These are phyloP conservation scores for Wallacemonas sp. DNA, from an alignment of 208 protist species.

Conservation along the genomic window DNA sequence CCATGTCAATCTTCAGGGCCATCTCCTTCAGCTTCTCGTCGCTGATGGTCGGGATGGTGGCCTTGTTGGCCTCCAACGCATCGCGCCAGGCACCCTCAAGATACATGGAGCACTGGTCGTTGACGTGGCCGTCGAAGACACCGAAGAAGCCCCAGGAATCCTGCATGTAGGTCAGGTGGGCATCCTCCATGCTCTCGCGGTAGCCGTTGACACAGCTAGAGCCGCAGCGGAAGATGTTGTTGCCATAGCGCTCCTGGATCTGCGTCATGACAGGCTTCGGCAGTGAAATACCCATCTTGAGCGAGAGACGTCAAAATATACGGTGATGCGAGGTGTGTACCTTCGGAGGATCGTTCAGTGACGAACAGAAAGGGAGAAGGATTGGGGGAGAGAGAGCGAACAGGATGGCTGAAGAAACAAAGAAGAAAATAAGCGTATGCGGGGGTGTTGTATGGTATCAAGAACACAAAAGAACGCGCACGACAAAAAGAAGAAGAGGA, in stretches of 20 bases:
- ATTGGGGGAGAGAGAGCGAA: neutral
- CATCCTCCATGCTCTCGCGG: conserved; percentile 92
- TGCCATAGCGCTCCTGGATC: conserved; percentile 86
- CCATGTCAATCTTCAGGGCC: conserved; percentile 78
- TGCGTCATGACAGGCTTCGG: conserved; percentile 91
- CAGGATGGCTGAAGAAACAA: conserved; percentile 1
- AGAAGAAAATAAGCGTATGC: too few relatives aligned
- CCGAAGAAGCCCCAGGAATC: conserved; percentile 89
- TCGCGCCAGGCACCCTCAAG: conserved; percentile 75
- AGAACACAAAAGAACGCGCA: neutral
- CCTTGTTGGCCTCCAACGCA: conserved; percentile 62
- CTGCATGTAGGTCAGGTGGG: conserved; percentile 80
- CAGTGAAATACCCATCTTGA: conserved; percentile 87
- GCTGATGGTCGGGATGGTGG: conserved; percentile 60
- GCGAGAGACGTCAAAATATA: neutral
- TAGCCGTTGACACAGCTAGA: conserved; percentile 91
- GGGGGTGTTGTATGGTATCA: neutral
- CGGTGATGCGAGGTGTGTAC: neutral
- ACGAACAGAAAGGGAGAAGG: neutral
- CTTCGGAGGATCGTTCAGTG: neutral
- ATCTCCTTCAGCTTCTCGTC: conserved; percentile 87
- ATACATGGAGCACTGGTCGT: conserved; percentile 83
- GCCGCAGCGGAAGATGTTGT: conserved; percentile 85
- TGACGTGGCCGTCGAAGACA: conserved; percentile 91
- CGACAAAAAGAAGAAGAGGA: neutral